Percentiles rank a stretch among this genome's conserved stretches.
Conservation (phyloP, 768 basidiomycete species). For the Gymnopilus dilepis region DNA sequence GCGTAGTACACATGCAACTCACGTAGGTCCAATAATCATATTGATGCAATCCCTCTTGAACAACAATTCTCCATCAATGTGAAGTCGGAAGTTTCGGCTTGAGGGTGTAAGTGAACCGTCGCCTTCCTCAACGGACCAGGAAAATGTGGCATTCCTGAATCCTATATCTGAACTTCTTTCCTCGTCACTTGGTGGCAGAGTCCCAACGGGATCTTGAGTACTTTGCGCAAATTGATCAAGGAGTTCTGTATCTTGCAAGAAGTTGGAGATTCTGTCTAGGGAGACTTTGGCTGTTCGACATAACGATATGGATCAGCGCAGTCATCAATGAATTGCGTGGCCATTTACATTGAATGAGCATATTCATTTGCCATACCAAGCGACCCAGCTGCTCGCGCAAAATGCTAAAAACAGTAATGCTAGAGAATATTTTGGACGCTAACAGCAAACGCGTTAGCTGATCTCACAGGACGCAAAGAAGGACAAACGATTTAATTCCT, state of each 20-base stretch:
- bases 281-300: constrained; percentile 54
- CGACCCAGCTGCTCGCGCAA: constrained; percentile 55
- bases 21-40: constrained; percentile 61
- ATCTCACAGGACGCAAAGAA: not conserved
- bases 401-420: constrained; percentile 65
- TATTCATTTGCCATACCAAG: constrained; percentile 33
- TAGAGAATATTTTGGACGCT: constrained; percentile 61
- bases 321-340: not conserved
- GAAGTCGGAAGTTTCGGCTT: constrained; percentile 54
- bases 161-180: constrained; percentile 42
- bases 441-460: constrained; percentile 3
- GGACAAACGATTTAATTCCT: constrained; percentile 36
- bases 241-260: constrained; percentile 53
- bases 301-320: not conserved
- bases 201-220: not conserved
- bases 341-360: constrained; percentile 34
- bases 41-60: constrained; percentile 62
- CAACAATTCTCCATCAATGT: constrained; percentile 54
- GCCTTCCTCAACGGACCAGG: constrained; percentile 51
- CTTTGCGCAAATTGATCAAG: constrained; percentile 41
- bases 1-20: constrained; percentile 10
- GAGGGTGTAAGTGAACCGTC: constrained; percentile 46
- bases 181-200: not conserved
- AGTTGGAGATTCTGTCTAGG: constrained; percentile 54
- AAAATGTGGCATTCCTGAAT: constrained; percentile 56